phyloP scores from a whole-genome alignment of 108 stramenopile species.

The Hondaea fermentalgiana region DNA sequence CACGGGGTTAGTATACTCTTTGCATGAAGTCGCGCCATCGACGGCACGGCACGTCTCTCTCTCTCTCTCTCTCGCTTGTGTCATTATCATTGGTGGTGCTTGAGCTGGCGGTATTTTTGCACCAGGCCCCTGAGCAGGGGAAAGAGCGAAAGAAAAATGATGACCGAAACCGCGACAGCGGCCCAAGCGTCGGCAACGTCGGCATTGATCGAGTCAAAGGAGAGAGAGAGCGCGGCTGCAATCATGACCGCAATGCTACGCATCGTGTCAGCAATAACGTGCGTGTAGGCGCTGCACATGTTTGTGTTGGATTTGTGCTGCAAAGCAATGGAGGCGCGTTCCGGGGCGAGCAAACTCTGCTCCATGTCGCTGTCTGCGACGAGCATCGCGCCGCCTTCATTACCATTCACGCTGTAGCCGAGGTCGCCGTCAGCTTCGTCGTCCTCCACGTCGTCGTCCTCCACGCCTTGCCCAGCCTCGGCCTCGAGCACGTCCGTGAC shows the following conservation, averaged over 20 bases:
- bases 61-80: neutral
- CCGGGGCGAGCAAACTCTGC: neutral
- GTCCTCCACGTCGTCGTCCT: neutral
- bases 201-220: neutral
- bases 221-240: neutral
- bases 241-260: neutral
- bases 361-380: neutral
- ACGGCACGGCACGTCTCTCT: no score
- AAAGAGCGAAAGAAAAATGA: neutral
- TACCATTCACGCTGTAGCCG: no score
- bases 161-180: neutral
- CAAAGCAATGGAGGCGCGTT: neutral
- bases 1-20: no score
- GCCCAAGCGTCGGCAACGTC: constrained; percentile 18
- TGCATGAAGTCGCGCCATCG: no score
- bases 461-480: neutral
- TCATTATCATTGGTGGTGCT: neutral
- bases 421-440: neutral
- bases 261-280: constrained; percentile 16
- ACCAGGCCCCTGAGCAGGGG: neutral
- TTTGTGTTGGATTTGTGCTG: neutral
- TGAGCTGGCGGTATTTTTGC: neutral
- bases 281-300: constrained; percentile 21
- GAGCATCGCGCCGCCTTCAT: no score
- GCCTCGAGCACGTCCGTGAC: neutral